Evolutionary conservation across 2,329 filamentous ascomycete species (phyloP).

Genomic region (Scedosporium boydii): DNA sequence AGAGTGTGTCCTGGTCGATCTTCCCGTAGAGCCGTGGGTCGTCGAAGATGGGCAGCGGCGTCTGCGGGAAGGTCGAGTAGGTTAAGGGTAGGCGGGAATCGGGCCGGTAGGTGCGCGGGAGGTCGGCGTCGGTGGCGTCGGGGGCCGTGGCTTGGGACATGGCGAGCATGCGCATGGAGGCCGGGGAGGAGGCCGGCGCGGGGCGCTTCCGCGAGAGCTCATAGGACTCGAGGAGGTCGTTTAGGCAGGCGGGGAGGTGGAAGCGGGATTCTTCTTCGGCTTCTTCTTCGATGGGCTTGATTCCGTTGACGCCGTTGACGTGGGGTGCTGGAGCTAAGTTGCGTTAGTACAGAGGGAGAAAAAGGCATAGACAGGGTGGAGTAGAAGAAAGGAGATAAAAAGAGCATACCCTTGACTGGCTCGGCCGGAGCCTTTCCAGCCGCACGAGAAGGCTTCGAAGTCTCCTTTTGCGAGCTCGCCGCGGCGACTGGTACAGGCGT

Average conservation of each 20-base stretch:
- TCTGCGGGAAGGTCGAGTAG: constrained; percentile 79
- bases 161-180: constrained; percentile 64
- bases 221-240: constrained; percentile 85
- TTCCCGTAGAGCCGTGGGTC: constrained; percentile 79
- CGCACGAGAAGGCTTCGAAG: constrained; percentile 21
- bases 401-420: constrained; percentile 31
- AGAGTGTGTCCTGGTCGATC: constrained; percentile 91
- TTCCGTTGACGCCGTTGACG: constrained; percentile 45
- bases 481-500: constrained; percentile 16
- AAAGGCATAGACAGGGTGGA: not conserved
- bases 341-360: constrained; percentile 11
- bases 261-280: constrained; percentile 73
- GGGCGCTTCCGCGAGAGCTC: constrained; percentile 70
- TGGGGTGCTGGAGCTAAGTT: constrained; percentile 23
- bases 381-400: not conserved
- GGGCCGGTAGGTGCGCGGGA: constrained; percentile 75
- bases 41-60: constrained; percentile 84
- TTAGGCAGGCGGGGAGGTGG: constrained; percentile 79
- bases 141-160: constrained; percentile 66
- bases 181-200: constrained; percentile 49
- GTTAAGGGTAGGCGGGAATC: constrained; percentile 67
- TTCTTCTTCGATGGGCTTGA: constrained; percentile 32
- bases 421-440: constrained; percentile 31
- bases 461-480: constrained; percentile 13
- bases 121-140: constrained; percentile 69